Evolutionary conservation across 768 basidiomycete genomes (phyloP).

Genomic region (Hemileccinum impolitum): DNA sequence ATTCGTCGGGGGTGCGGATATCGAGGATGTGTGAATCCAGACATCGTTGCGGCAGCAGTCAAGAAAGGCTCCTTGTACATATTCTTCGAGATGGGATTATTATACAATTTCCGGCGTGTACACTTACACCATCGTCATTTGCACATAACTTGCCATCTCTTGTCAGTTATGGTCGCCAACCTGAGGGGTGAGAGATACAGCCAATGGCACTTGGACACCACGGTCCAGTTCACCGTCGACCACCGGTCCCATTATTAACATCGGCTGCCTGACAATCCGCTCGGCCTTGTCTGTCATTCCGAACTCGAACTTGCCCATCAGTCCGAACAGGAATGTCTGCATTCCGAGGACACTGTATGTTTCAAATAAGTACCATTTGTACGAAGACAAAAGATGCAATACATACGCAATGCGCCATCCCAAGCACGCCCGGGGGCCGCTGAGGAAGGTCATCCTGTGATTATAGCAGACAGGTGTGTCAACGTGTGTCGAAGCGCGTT

Average conservation of each 20-base stretch:
- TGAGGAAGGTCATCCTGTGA: constrained; percentile 17
- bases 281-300: constrained; percentile 27
- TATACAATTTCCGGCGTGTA: too few species aligned
- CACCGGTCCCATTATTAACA: constrained; percentile 33
- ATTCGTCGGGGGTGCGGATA: too few species aligned
- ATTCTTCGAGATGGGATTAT: too few species aligned
- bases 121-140: too few species aligned
- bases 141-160: too few species aligned
- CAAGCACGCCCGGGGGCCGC: constrained; percentile 17
- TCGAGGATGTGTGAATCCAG: too few species aligned
- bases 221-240: constrained; percentile 15
- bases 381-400: neutral
- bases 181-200: constrained; percentile 9
- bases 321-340: constrained; percentile 52
- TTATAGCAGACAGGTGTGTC: too few species aligned
- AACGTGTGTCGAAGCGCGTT: too few species aligned
- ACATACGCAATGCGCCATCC: constrained; percentile 30
- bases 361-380: too few species aligned
- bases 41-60: too few species aligned
- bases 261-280: constrained; percentile 27
- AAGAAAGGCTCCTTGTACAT: too few species aligned
- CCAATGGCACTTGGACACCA: constrained; percentile 2
- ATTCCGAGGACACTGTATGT: constrained; percentile 40
- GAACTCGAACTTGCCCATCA: constrained; percentile 54
- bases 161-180: neutral